Evolutionary conservation across 192 early-diverging fungal genomes (phyloP), one percentile per base, ranked within the genome.

Genomic region (Coemansia sp.): DNA sequence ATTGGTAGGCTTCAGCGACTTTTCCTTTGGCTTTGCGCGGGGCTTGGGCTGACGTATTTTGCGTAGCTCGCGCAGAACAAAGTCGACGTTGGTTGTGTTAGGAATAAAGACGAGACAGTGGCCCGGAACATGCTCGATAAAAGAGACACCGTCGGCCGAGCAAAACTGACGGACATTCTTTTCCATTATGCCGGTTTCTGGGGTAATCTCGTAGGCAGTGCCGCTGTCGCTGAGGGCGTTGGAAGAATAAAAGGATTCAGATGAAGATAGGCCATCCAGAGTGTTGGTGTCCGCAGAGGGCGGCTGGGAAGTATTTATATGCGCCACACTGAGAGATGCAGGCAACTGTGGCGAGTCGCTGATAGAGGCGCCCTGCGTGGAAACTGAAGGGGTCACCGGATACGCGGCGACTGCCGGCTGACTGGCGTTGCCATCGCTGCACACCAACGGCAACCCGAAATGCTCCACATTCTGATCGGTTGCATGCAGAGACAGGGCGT

Each of bases 71-170:
- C 66, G 66, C 51, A 72, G 19, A 29, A 75, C 31, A 24, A 66
- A 59, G 23, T 68, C 62, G 51, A 80, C 59, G 57, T 62, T 69
- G 5, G 52, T 53, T 11, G 36, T 59, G 66, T 75, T 80, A 46
- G 78, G 78, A 30, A 80, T 71, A 46, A 80, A 80, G 50, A 80
- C 78, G 5, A 80, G 63, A 53, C 78, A 80, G 66, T 80, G 78
- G 21, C 78, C 78, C 25, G 78, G 78, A 1, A 80, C 78, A 64
- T 80, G 78, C 66, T 80, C 78, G 29, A 80, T 80, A 23, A 70
- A 80, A 17, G 60, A 65, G 21, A 72, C 42, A 42, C 78, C 78
- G 42, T 80, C 78, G 36, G 69, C 54, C 19, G 72, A 25, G 52
- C 63, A 65, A 36, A 80, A 80, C 72, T 80, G 72, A 31, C 78